Conservation (phyloP, 192 early-diverging fungal species). For the Entomortierella parvispora region DNA sequence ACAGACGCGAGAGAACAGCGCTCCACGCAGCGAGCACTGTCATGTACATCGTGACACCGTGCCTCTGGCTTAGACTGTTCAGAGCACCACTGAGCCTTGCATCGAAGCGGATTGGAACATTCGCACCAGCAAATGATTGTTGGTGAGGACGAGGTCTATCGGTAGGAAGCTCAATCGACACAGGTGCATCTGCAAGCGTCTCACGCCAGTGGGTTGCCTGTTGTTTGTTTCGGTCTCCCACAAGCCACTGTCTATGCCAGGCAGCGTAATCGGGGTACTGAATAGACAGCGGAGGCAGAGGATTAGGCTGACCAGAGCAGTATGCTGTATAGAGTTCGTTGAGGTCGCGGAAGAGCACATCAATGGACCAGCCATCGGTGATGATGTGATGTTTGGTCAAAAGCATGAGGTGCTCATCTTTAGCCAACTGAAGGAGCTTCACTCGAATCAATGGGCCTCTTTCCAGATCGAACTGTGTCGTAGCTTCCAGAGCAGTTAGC, state of each 20-base stretch:
- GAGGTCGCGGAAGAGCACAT: neutral
- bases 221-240: neutral
- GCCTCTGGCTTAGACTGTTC: neutral
- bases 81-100: neutral
- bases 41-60: neutral
- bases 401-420: too few species aligned
- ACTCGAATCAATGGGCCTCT: too few species aligned
- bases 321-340: constrained; percentile 8
- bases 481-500: too few species aligned
- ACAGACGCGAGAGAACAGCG: neutral
- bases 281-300: neutral
- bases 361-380: constrained; percentile 9
- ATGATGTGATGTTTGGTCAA: too few species aligned
- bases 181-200: neutral
- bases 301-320: neutral
- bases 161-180: neutral
- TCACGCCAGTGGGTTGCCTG: neutral
- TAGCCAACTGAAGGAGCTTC: too few species aligned
- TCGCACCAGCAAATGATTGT: neutral
- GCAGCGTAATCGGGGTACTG: constrained; percentile 13
- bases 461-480: too few species aligned
- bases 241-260: constrained; percentile 1
- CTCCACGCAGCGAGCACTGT: neutral
- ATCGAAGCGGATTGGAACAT: constrained; percentile 1
- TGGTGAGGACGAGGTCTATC: constrained; percentile 5